Base-by-base conservation (phyloP, 495 filamentous ascomycete species). In the Niebla homalea region DNA sequence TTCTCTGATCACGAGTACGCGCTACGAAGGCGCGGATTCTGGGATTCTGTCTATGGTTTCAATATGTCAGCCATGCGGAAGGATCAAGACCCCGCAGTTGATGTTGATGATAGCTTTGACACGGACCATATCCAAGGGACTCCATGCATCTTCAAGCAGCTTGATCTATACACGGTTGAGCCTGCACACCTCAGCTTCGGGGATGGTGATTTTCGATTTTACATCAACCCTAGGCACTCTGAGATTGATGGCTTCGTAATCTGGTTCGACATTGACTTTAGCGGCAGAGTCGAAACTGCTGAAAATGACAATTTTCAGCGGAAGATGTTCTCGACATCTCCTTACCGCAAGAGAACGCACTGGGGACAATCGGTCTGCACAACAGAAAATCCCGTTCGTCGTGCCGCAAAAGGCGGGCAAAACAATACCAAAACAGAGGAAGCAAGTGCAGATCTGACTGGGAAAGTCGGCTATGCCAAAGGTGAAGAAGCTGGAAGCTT, bases 1-100 rank as follows among this genome's bases (percentile, higher is more conserved):
- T 83, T 89, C 50, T 81, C 86, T 55, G 88, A 95, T 62, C 74
- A 83, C 1, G 89, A 94, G 25, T 93, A 89, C 65, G 80, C 78
- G 43, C 68, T 69, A 21, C 73, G 74, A 20, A 70, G 78, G 49
- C 65, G 79, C 52, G 70, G 72, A 8, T 79, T 89, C 70, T 93
- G 87, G 87, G 74, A 89, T 36, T 60, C 67, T 43, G 74, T 78
- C 11, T 78, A 78, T 51, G 75, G 75, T 8, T 78, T 78, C 57
- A 69, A 74, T 36, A 77, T 77, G 74, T 64, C 57, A 38, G 70
- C 67, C 60, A 78, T 78, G 74, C 68, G 73, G 48, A 62, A 68
- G 43, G 29, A 32, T 32, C 29, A 32, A 0, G 29, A 12, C 29
- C 29, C 29, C 14, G 29, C 29, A 32, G 29, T 32, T 32, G 29